Percentiles rank a stretch among this genome's conserved stretches.
Evolutionary conservation across 345 rosid genomes (phyloP).

Genomic region (Sisymbrium irio): DNA sequence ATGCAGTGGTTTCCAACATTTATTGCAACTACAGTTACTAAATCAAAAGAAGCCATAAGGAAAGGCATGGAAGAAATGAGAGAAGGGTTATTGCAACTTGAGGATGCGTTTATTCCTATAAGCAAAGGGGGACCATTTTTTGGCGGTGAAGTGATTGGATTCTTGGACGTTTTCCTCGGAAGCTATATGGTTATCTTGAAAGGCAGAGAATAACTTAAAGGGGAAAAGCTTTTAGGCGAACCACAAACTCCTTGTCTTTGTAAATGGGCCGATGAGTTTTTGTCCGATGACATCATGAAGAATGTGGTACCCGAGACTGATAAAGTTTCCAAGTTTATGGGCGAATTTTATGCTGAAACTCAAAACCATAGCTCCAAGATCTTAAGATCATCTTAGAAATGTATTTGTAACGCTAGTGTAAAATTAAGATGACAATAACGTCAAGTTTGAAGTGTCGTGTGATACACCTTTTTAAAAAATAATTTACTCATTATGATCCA

Average conservation of each 20-base stretch:
- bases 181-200: slow-evolving; percentile 52
- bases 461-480: background rate
- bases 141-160: slow-evolving; percentile 66
- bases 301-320: background rate
- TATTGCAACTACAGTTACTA: slow-evolving; percentile 1
- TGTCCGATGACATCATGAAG: background rate
- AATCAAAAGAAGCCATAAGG: slow-evolving; percentile 40
- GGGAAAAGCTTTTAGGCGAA: slow-evolving; percentile 40
- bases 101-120: slow-evolving; percentile 44
- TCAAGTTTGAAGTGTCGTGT: background rate
- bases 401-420: background rate
- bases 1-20: slow-evolving; percentile 50
- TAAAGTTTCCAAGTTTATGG: background rate
- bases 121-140: slow-evolving; percentile 72
- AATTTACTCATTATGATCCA: no score
- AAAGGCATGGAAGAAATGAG: slow-evolving; percentile 31
- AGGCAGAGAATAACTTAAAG: slow-evolving; percentile 38
- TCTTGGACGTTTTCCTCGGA: slow-evolving; percentile 65
- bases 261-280: slow-evolving; percentile 55
- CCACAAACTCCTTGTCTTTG: slow-evolving; percentile 48
- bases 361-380: background rate
- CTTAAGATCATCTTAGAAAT: background rate
- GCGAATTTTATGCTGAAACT: background rate
- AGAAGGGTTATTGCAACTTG: slow-evolving; percentile 46
- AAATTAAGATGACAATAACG: background rate